phyloP scores from a whole-genome alignment of 2,329 filamentous ascomycete genomes.

The Cryoendolithus antarcticus region DNA sequence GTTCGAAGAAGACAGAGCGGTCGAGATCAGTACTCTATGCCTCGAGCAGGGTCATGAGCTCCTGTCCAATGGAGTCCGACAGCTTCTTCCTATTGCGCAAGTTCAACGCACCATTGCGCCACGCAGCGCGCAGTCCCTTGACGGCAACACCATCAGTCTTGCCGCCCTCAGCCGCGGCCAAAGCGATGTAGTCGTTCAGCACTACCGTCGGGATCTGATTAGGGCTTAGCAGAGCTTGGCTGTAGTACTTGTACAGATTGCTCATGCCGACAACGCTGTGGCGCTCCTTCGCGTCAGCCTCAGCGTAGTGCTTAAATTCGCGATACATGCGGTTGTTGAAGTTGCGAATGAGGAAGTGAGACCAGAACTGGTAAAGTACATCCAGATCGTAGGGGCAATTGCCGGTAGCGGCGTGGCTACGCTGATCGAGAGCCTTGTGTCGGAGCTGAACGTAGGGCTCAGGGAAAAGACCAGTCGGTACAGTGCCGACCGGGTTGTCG shows the following conservation, averaged over 20 bases:
- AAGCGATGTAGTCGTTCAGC: conserved; percentile 41
- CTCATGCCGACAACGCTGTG: conserved; percentile 45
- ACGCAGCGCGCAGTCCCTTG: conserved; percentile 39
- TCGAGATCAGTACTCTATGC: not conserved
- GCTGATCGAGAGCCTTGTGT: conserved; percentile 38
- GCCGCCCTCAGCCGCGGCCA: conserved; percentile 38
- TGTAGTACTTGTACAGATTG: conserved; percentile 55
- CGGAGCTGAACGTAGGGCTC: conserved; percentile 39
- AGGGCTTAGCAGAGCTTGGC: conserved; percentile 41
- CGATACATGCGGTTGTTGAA: conserved; percentile 66
- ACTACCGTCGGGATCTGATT: conserved; percentile 41
- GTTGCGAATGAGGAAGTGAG: conserved; percentile 57
- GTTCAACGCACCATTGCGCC: conserved; percentile 42
- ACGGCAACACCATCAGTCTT: conserved; percentile 33
- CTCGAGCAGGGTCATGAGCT: conserved; percentile 42
- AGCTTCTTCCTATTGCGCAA: conserved; percentile 46
- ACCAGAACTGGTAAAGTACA: conserved; percentile 63
- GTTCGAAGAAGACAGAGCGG: no score
- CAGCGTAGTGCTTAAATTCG: conserved; percentile 56
- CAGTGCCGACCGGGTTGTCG: conserved; percentile 29
- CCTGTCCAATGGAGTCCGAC: conserved; percentile 37
- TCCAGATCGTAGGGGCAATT: conserved; percentile 46
- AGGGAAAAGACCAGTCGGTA: conserved; percentile 32
- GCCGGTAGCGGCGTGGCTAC: conserved; percentile 30
- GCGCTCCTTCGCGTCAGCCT: conserved; percentile 47